Evolutionary conservation across 805 yeast genomes (phyloP), one percentile per base, ranked within the genome.

Genomic region (Debaryomyces maramus): DNA sequence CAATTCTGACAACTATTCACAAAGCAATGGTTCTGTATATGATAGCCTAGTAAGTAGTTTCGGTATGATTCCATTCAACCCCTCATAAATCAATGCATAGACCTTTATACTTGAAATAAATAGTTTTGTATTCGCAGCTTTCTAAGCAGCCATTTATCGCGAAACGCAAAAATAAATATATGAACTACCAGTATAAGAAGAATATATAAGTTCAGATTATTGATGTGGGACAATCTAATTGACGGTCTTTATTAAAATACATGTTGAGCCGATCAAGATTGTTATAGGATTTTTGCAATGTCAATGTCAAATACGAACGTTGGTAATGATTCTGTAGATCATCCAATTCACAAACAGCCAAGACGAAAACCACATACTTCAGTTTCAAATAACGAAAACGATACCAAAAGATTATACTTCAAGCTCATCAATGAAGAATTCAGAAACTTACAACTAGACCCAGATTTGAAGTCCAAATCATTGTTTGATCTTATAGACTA

Each of bases 51-150:
- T 61, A 6, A 61, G 63, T 7, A 58, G 62, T 3, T 64, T 63
- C 44, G 73, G 70, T 1, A 59, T 63, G 36, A 60, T 70, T 40
- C 75, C 75, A 1, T 70, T 70, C 55, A 70, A 70, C 41, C 75
- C 74, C 16, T 63, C 69, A 9, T 65, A 45, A 36, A 30, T n/a
- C n/a, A n/a, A n/a, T n/a, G n/a, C n/a, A n/a, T n/a, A n/a, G n/a
- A 27, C 31, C 14, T 27, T 27, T 23, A 23, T n/a, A n/a, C n/a
- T n/a, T n/a, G n/a, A n/a, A n/a, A n/a, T n/a, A n/a, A n/a, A n/a
- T n/a, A n/a, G n/a, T n/a, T n/a, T n/a, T n/a, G n/a, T n/a, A n/a
- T n/a, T n/a, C n/a, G n/a, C n/a, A n/a, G n/a, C n/a, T n/a, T n/a
- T n/a, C n/a, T n/a, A n/a, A n/a, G n/a, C n/a, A n/a, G n/a, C n/a